Evolutionary conservation across 2,329 filamentous ascomycete genomes (phyloP).

Genomic region (Ophiosphaerella narmari): DNA sequence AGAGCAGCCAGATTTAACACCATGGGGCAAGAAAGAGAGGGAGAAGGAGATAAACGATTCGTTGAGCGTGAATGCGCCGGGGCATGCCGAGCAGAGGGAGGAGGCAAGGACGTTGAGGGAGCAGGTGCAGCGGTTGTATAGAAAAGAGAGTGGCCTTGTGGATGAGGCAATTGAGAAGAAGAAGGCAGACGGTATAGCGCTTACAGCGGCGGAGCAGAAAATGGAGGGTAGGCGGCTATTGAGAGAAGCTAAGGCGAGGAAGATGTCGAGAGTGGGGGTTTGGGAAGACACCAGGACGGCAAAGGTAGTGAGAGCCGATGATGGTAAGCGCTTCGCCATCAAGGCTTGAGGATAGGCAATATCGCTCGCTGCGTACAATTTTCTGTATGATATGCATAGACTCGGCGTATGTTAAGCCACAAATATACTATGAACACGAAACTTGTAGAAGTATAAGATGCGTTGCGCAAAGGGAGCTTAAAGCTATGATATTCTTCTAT

Average conservation of each 20-base stretch:
- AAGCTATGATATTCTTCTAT: no score
- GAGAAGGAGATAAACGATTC: constrained; percentile 36
- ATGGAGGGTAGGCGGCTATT: constrained; percentile 23
- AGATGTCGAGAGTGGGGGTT: constrained; percentile 46
- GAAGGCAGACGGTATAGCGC: constrained; percentile 9
- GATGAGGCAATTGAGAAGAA: constrained; percentile 5
- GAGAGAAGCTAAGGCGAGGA: constrained; percentile 38
- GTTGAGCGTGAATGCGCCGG: constrained; percentile 8
- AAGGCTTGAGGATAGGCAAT: constrained; percentile 18
- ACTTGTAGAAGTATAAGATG: no score
- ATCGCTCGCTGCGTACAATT: background rate
- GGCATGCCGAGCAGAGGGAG: constrained; percentile 15
- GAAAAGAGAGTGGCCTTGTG: constrained; percentile 14
- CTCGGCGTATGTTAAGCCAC: background rate
- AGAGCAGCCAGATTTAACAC: constrained; percentile 60
- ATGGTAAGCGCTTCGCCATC: constrained; percentile 17
- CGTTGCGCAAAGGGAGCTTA: no score
- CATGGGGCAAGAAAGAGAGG: constrained; percentile 51
- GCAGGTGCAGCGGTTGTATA: constrained; percentile 32
- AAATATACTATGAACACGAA: no score
- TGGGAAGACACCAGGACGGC: constrained; percentile 33
- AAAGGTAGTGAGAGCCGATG: constrained; percentile 25
- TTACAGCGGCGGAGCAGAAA: constrained; percentile 10
- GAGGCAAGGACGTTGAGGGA: constrained; percentile 25
- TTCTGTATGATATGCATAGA: constrained; percentile 24